These are phyloP conservation scores for Cryptosporidium ubiquitum DNA, from an alignment of 169 alveolate species.

Conservation along the genomic window DNA sequence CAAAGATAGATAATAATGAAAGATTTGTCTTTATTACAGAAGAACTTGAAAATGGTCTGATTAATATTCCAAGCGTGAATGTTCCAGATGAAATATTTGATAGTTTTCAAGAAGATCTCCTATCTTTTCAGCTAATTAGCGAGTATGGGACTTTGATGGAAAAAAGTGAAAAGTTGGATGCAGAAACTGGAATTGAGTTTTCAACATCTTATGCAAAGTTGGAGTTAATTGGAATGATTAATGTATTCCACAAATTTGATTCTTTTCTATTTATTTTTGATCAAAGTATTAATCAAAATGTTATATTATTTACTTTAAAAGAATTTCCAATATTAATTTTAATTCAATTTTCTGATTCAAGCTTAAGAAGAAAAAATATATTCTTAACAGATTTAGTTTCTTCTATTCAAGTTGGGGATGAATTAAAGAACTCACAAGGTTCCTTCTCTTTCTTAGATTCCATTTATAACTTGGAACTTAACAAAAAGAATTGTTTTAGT, in stretches of 20 bases:
- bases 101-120: slow-evolving; percentile 36
- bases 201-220: slow-evolving; percentile 25
- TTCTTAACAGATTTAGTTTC: slow-evolving; percentile 30
- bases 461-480: slow-evolving; percentile 3
- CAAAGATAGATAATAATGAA: neutral
- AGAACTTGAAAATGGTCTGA: slow-evolving; percentile 54
- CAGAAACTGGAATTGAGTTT: slow-evolving; percentile 20
- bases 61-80: slow-evolving; percentile 20
- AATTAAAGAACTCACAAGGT: neutral
- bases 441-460: neutral
- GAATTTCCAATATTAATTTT: slow-evolving; percentile 16
- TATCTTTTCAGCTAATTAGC: slow-evolving; percentile 46
- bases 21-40: slow-evolving; percentile 42
- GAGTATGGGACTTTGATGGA: slow-evolving; percentile 51
- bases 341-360: neutral
- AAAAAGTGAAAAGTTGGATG: neutral
- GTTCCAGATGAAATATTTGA: slow-evolving; percentile 48
- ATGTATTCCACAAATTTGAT: slow-evolving; percentile 4
- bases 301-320: slow-evolving; percentile 8
- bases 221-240: neutral
- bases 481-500: neutral
- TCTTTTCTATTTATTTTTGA: slow-evolving; percentile 21
- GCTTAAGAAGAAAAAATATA: slow-evolving; percentile 8
- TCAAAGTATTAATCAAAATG: neutral
- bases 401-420: neutral